Percentiles rank a stretch among this genome's conserved stretches.
These are phyloP conservation scores for Penicillium sp. DNA, from an alignment of 2,329 filamentous ascomycete species.

Conservation along the genomic window DNA sequence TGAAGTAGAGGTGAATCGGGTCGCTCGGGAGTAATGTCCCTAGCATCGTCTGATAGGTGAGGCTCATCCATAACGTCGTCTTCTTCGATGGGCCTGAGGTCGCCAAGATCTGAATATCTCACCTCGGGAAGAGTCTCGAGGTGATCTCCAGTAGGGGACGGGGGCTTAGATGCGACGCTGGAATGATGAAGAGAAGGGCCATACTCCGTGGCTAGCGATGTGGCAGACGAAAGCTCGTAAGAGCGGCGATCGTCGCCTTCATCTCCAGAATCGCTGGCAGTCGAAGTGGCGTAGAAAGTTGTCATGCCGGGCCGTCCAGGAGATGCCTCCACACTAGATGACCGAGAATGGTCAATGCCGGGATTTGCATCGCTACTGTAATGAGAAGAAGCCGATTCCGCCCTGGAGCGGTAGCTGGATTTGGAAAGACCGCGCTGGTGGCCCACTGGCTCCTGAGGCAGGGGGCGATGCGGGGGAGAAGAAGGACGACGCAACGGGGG, in stretches of 20 bases:
- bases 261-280: slow-evolving; percentile 39
- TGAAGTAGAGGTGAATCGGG: slow-evolving; percentile 73
- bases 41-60: not conserved
- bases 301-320: slow-evolving; percentile 23
- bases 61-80: slow-evolving; percentile 23
- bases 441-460: slow-evolving; percentile 18
- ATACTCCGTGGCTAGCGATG: slow-evolving; percentile 28
- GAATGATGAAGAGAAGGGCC: slow-evolving; percentile 38
- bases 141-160: slow-evolving; percentile 27
- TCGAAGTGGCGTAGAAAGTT: slow-evolving; percentile 36
- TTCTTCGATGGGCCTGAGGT: slow-evolving; percentile 41
- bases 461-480: slow-evolving; percentile 24
- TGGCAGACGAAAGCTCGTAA: slow-evolving; percentile 21
- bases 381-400: slow-evolving; percentile 37
- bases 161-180: slow-evolving; percentile 30
- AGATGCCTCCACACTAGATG: slow-evolving; percentile 28
- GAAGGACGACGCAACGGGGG: slow-evolving; percentile 42
- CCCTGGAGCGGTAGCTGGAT: slow-evolving; percentile 35
- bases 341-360: slow-evolving; percentile 22
- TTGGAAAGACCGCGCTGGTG: slow-evolving; percentile 35
- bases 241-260: slow-evolving; percentile 28
- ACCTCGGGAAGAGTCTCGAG: slow-evolving; percentile 33
- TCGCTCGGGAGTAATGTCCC: slow-evolving; percentile 22
- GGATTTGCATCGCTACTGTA: slow-evolving; percentile 31
- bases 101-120: slow-evolving; percentile 35